phyloP scores from a whole-genome alignment of 331 rosid species.

The Erythrophleum ivorense region DNA sequence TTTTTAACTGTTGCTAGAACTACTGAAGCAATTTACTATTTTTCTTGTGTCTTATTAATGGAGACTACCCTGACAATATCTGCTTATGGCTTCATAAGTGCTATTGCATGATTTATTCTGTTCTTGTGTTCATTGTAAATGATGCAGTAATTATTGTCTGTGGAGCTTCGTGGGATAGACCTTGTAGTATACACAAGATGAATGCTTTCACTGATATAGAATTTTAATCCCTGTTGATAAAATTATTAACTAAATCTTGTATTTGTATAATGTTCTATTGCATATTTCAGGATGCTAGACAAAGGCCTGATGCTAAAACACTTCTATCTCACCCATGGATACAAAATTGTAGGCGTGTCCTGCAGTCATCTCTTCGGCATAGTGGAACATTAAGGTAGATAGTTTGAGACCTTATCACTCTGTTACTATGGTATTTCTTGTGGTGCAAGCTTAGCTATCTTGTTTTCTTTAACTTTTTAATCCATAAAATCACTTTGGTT shows the following conservation, averaged over 20 bases:
- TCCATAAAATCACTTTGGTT: neutral
- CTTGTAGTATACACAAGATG: conserved; percentile 27
- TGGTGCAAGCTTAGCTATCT: conserved; percentile 19
- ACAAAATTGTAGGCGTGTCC: conserved; percentile 77
- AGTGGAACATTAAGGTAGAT: conserved; percentile 85
- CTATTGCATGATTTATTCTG: conserved; percentile 25
- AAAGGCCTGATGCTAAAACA: conserved; percentile 98
- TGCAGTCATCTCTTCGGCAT: conserved; percentile 96
- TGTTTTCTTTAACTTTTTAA: neutral
- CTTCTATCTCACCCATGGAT: conserved; percentile 98
- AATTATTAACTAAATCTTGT: conserved; percentile 21
- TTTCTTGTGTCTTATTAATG: neutral
- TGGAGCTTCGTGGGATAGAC: conserved; percentile 21
- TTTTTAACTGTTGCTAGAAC: too few species aligned
- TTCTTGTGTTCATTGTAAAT: conserved; percentile 12
- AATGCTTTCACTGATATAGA: conserved; percentile 22
- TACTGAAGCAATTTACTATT: too few species aligned
- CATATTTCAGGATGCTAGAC: conserved; percentile 91
- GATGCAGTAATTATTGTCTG: conserved; percentile 28
- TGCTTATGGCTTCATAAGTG: conserved; percentile 10
- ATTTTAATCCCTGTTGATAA: conserved; percentile 18
- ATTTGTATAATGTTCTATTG: conserved; percentile 34
- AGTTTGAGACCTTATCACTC: conserved; percentile 28
- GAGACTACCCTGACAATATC: neutral
- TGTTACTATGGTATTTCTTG: conserved; percentile 31